A percentile compares a stretch with the other conserved stretches of the same genome.
Conservation (phyloP, 305 asterid genomes). For the Solanum aculeatissimum region DNA sequence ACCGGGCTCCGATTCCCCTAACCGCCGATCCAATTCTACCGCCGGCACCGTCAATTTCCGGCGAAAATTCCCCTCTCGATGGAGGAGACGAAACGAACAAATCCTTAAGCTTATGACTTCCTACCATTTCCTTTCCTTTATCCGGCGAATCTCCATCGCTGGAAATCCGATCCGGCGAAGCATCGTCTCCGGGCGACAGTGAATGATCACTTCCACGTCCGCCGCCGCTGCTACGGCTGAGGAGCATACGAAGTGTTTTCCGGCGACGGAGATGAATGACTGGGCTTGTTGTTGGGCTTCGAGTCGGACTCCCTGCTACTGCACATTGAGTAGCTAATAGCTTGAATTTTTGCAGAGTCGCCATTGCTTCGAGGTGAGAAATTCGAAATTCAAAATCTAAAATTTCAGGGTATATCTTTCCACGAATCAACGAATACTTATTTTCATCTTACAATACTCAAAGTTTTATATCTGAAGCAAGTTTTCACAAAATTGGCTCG, state of each 20-base stretch:
- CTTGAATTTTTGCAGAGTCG: constrained; percentile 85
- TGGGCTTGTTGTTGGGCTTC: constrained; percentile 9
- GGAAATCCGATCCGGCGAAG: constrained; percentile 26
- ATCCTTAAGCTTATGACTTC: constrained; percentile 63
- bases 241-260: constrained; percentile 79
- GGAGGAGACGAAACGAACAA: constrained; percentile 34
- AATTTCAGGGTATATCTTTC: background rate
- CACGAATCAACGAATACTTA: background rate
- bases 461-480: background rate
- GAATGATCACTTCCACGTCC: constrained; percentile 2
- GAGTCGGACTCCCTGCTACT: constrained; percentile 66
- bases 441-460: background rate
- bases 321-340: constrained; percentile 77
- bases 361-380: constrained; percentile 19
- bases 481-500: background rate
- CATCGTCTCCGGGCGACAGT: constrained; percentile 19
- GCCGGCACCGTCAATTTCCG: background rate
- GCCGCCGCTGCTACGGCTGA: constrained; percentile 37
- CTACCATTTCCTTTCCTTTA: constrained; percentile 15
- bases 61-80: constrained; percentile 6
- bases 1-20: background rate
- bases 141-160: constrained; percentile 21
- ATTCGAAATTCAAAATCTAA: background rate
- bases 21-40: background rate
- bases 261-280: constrained; percentile 75